Conservation (phyloP, 2,329 filamentous ascomycete species). For the Colletotrichum sp. region DNA sequence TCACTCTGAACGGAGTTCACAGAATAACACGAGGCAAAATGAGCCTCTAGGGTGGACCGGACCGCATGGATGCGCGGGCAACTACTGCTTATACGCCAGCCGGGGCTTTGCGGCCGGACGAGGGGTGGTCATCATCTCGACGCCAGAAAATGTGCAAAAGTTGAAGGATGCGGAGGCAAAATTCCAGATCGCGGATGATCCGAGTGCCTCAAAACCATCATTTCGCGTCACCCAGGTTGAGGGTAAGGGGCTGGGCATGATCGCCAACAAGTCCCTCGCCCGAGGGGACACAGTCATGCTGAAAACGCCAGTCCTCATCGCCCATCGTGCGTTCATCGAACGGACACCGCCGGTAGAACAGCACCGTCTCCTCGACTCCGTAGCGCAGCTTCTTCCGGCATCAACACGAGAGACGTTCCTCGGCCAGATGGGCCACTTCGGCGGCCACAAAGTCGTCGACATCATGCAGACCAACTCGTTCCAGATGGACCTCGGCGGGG, state of each 20-base stretch:
- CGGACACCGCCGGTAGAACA: not conserved
- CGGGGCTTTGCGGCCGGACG: conserved; percentile 37
- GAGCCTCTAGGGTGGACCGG: conserved; percentile 10
- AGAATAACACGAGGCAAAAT: not conserved
- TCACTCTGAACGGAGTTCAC: not conserved
- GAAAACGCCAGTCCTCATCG: conserved; percentile 15
- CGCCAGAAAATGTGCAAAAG: conserved; percentile 21
- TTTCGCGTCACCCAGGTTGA: conserved; percentile 26
- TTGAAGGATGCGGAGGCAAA: not conserved
- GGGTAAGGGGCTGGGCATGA: conserved; percentile 27
- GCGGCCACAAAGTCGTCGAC: conserved; percentile 18
- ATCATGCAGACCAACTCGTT: conserved; percentile 23
- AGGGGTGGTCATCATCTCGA: conserved; percentile 44
- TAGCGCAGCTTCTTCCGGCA: not conserved
- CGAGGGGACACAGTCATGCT: conserved; percentile 22
- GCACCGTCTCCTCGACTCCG: conserved; percentile 3
- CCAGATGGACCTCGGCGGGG: conserved; percentile 22
- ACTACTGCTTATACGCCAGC: conserved; percentile 39
- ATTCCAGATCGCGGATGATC: not conserved
- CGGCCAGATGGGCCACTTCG: conserved; percentile 18
- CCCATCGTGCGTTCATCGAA: conserved; percentile 21
- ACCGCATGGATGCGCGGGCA: conserved; percentile 7
- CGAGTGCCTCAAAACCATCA: not conserved
- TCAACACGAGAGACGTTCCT: conserved; percentile 7
- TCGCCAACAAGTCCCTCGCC: conserved; percentile 27